A percentile compares a stretch with the other conserved stretches of the same genome.
These are phyloP conservation scores for Monosporascus sp. DNA, from an alignment of 2,329 filamentous ascomycete species.

Conservation along the genomic window DNA sequence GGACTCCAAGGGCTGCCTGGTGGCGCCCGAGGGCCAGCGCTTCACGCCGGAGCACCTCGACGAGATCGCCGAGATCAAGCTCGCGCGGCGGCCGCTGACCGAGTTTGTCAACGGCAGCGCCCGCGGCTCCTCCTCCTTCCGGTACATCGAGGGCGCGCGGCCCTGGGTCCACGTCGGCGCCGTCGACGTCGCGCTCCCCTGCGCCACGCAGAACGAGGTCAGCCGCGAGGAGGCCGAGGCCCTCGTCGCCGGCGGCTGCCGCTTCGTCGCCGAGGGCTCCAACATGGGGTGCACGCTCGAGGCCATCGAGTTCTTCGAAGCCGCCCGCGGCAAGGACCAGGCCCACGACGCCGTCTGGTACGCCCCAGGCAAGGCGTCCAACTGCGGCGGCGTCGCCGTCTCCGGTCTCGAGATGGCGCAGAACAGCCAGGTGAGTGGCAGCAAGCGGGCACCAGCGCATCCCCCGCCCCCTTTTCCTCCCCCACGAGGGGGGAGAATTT, in stretches of 20 bases:
- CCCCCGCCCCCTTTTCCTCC: not conserved
- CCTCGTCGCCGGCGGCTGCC: slow-evolving; percentile 68
- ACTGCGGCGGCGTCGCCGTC: slow-evolving; percentile 94
- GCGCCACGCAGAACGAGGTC: slow-evolving; percentile 97
- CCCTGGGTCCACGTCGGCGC: slow-evolving; percentile 88
- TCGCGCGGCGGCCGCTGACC: slow-evolving; percentile 76
- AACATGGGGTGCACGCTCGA: slow-evolving; percentile 99
- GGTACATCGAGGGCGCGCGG: slow-evolving; percentile 79
- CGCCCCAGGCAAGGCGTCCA: slow-evolving; percentile 93
- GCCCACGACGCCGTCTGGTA: slow-evolving; percentile 78
- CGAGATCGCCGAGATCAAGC: slow-evolving; percentile 79
- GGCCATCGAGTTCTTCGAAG: slow-evolving; percentile 90
- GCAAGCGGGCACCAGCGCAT: not conserved
- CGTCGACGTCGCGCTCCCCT: slow-evolving; percentile 88
- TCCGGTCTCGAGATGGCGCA: slow-evolving; percentile 99
- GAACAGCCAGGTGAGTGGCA: slow-evolving; percentile 58
- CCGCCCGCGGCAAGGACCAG: slow-evolving; percentile 60
- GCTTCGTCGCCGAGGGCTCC: slow-evolving; percentile 90
- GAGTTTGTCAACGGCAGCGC: slow-evolving; percentile 55
- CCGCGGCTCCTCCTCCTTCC: slow-evolving; percentile 64
- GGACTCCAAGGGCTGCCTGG: slow-evolving; percentile 80
- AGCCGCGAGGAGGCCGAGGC: slow-evolving; percentile 82
- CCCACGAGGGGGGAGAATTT: no score
- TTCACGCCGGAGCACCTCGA: slow-evolving; percentile 78
- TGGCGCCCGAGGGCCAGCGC: slow-evolving; percentile 62